Evolutionary conservation across 768 basidiomycete genomes (phyloP), one percentile per base, ranked within the genome.

Genomic region (Lactarius psammicola): DNA sequence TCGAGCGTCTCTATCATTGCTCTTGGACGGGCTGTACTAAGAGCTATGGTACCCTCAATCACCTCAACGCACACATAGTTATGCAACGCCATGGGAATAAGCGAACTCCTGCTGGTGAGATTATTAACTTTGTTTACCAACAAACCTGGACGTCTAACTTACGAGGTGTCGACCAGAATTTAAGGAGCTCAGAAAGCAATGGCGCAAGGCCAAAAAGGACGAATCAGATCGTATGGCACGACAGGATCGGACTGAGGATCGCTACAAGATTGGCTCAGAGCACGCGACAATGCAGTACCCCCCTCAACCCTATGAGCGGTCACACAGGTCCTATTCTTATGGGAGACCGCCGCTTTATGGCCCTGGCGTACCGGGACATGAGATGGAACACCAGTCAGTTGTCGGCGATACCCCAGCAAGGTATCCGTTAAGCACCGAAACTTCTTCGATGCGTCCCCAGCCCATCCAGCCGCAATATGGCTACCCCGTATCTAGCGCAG

Each of bases 1-100:
- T 98, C 70, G 95, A 97, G 77, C 86, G 95, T 31, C 78, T 96
- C 60, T 98, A 98, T 74, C 84, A 85, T 63, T 98, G 95, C 80
- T 88, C 88, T 56, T 77, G 74, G 72, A 73, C 75, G 7, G 75
- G 74, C 26, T 84, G 83, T 72, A 81, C 85, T 62, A 96, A 96
- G 78, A 83, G 91, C 31, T 97, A 96, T 72, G 95, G 95, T 34
- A 97, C 95, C 4, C 81, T 98, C 57, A 98, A 99, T 75, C 96
- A 99, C 76, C 82, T 99, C 67, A 99, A 99, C 75, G 94, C 95
- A 34, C 96, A 99, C 75, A 94, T 98, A 64, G 90, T 88, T n/a
- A 97, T 97, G 92, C 96, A 98, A 76, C 92, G 92, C 76, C 96
- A 99, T 75, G 96, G 96, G 51, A 63, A 81, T 18, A 98, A 96